Conservation (phyloP, 2,329 filamentous ascomycete species). For the Trichophyton verrucosum region DNA sequence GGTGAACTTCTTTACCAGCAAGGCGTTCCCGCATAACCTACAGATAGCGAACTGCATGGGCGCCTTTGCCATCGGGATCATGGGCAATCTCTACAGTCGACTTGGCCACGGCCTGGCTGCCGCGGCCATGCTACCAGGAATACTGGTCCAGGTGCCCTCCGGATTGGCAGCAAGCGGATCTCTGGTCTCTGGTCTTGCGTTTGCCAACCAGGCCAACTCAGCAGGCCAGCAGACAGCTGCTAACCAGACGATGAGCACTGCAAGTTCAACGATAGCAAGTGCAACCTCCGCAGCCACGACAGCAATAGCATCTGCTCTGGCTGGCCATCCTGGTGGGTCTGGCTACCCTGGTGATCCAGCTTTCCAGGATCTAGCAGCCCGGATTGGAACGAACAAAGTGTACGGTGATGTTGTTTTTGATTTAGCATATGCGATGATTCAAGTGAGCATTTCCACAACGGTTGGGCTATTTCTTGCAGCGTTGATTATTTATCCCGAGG, state of each 20-base stretch:
- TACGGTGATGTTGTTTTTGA: slow-evolving; percentile 28
- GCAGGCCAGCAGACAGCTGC: not conserved
- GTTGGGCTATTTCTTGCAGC: slow-evolving; percentile 37
- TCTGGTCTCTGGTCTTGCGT: slow-evolving; percentile 44
- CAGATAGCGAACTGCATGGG: slow-evolving; percentile 69
- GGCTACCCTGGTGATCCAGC: not conserved
- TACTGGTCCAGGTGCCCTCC: slow-evolving; percentile 57
- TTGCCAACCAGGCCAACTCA: slow-evolving; percentile 42
- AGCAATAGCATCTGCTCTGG: not conserved
- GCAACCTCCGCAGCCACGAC: not conserved
- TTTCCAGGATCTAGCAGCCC: slow-evolving; percentile 1
- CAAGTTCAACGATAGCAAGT: slow-evolving; percentile 8
- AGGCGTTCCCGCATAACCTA: slow-evolving; percentile 54
- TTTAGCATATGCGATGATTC: slow-evolving; percentile 36
- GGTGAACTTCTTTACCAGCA: slow-evolving; percentile 60
- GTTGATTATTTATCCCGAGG: slow-evolving; percentile 35
- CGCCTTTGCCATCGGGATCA: slow-evolving; percentile 60
- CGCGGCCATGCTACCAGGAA: slow-evolving; percentile 72
- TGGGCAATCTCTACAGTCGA: slow-evolving; percentile 68
- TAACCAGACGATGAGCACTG: slow-evolving; percentile 4
- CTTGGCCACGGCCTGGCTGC: slow-evolving; percentile 64
- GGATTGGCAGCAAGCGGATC: slow-evolving; percentile 47
- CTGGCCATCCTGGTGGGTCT: not conserved
- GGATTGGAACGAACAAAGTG: slow-evolving; percentile 24
- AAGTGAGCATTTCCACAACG: slow-evolving; percentile 37